Conservation (phyloP, 2,329 filamentous ascomycete species). For the Colletotrichum graminicola region DNA sequence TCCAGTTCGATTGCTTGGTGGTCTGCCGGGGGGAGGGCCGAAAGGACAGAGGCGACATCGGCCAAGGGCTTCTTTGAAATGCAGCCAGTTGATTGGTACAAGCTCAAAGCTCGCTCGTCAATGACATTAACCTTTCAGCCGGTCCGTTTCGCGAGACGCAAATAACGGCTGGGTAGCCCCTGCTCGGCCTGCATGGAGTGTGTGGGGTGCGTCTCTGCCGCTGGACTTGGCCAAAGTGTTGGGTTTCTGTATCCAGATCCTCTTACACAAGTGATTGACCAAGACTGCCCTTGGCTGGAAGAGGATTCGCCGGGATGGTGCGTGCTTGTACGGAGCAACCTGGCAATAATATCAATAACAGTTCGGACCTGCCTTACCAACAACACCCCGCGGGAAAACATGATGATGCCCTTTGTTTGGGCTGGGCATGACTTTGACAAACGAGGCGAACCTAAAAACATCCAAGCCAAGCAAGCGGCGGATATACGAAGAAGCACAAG, state of each 20-base stretch:
- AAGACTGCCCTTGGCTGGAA: constrained; percentile 16
- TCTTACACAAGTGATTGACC: constrained; percentile 40
- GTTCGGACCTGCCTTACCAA: not conserved
- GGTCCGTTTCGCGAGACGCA: constrained; percentile 40
- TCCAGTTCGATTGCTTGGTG: constrained; percentile 34
- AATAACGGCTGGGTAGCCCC: constrained; percentile 33
- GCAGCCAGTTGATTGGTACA: constrained; percentile 41
- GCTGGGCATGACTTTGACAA: not conserved
- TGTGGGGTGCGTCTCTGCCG: constrained; percentile 40
- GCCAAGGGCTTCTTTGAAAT: constrained; percentile 44
- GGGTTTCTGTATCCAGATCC: constrained; percentile 38
- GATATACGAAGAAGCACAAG: constrained; percentile 2
- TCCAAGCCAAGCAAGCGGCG: constrained; percentile 1
- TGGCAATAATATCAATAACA: not conserved
- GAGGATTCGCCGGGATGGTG: constrained; percentile 1
- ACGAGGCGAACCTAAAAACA: constrained; percentile 16
- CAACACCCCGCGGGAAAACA: not conserved
- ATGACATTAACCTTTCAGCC: constrained; percentile 43
- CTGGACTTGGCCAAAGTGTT: constrained; percentile 36
- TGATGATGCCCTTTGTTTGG: no score
- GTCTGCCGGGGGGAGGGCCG: constrained; percentile 25
- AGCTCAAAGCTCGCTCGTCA: constrained; percentile 40
- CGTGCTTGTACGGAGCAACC: not conserved
- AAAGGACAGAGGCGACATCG: constrained; percentile 41
- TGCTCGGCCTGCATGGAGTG: constrained; percentile 35